Percentiles rank a stretch among this genome's conserved stretches.
phyloP scores from a whole-genome alignment of 2,329 filamentous ascomycete genomes.

The Penicillium fuscoglaucum region DNA sequence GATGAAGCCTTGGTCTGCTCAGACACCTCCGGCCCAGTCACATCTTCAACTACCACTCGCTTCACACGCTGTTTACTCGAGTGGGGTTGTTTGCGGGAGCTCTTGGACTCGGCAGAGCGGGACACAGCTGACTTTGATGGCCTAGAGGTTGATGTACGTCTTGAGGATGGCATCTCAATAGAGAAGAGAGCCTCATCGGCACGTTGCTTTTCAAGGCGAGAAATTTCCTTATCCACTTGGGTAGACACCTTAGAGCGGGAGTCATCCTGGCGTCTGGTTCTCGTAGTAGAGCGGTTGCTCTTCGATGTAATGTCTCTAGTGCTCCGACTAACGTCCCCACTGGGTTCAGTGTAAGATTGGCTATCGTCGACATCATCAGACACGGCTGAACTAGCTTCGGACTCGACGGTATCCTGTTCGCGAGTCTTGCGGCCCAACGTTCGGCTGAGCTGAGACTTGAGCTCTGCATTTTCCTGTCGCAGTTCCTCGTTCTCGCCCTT shows the following conservation, averaged over 20 bases:
- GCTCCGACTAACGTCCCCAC: constrained; percentile 30
- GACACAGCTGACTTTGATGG: constrained; percentile 19
- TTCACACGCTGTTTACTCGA: constrained; percentile 44
- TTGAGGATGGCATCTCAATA: constrained; percentile 32
- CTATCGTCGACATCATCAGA: constrained; percentile 33
- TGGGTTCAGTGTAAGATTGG: constrained; percentile 34
- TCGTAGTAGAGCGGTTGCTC: constrained; percentile 31
- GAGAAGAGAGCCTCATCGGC: constrained; percentile 43
- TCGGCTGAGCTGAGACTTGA: constrained; percentile 39
- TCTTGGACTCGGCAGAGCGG: constrained; percentile 23
- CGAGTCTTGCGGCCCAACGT: constrained; percentile 25
- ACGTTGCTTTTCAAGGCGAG: constrained; percentile 38
- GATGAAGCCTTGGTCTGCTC: constrained; percentile 32
- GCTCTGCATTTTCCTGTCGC: constrained; percentile 40
- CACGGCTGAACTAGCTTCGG: constrained; percentile 27
- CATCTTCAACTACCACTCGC: constrained; percentile 39
- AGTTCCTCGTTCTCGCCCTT: constrained; percentile 43
- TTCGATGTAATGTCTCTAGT: constrained; percentile 34
- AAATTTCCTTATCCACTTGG: constrained; percentile 41
- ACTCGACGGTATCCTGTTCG: constrained; percentile 31
- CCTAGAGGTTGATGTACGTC: constrained; percentile 25
- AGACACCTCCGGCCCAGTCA: constrained; percentile 35
- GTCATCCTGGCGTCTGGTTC: constrained; percentile 28
- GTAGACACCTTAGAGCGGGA: constrained; percentile 34
- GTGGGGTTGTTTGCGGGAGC: constrained; percentile 36